A percentile compares a stretch with the other conserved stretches of the same genome.
These are phyloP conservation scores for Didymella sp. DNA, from an alignment of 2,329 filamentous ascomycete species.

Conservation along the genomic window DNA sequence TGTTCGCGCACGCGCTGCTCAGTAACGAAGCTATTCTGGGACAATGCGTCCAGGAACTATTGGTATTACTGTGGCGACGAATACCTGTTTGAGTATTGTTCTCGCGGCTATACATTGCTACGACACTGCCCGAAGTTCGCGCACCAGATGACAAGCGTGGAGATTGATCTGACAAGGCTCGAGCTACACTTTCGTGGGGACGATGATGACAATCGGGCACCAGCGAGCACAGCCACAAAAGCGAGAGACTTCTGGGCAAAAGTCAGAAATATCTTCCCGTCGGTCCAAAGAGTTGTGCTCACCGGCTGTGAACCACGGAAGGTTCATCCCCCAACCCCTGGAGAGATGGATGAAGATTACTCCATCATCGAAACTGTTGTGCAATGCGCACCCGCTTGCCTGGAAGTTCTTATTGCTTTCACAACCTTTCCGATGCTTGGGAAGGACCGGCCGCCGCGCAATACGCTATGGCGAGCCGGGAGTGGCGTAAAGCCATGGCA, in stretches of 20 bases:
- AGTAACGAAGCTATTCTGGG: conserved; percentile 16
- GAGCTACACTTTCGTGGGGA: neutral
- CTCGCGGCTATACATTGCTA: neutral
- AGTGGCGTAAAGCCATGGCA: neutral
- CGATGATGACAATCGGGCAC: neutral
- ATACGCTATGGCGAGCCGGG: neutral
- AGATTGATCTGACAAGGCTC: neutral
- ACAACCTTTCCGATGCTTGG: neutral
- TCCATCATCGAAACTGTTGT: neutral
- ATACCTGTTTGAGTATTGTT: neutral
- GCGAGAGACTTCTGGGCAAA: conserved; percentile 1
- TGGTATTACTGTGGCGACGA: conserved; percentile 1
- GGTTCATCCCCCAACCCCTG: neutral
- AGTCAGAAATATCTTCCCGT: neutral
- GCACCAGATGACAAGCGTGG: neutral
- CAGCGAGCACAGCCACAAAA: neutral
- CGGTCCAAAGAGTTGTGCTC: neutral
- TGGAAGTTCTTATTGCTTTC: neutral
- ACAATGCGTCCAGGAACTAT: neutral
- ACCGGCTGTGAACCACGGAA: neutral
- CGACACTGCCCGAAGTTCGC: neutral
- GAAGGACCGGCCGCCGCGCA: neutral
- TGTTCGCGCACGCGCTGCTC: conserved; percentile 8
- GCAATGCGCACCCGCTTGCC: neutral
- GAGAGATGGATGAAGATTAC: neutral